Percentiles rank a stretch among this genome's conserved stretches.
Conservation (phyloP, 345 rosid species). For the Lenwebbia sp. region DNA sequence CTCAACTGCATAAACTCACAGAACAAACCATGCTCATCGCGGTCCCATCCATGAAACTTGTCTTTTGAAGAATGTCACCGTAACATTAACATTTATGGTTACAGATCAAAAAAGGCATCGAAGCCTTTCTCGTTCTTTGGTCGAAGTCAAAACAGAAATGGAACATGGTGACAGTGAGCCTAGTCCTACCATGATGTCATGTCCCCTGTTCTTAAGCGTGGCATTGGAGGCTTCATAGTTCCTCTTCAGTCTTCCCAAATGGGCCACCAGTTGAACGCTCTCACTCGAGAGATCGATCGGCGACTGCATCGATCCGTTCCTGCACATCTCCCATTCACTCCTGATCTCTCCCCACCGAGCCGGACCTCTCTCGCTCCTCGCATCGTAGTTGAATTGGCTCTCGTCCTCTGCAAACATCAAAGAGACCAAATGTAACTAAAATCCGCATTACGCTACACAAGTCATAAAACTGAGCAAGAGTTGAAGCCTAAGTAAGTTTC, state of each 20-base stretch:
- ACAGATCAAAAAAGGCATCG: not conserved
- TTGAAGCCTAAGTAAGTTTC: not conserved
- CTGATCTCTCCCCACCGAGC: slow-evolving; percentile 57
- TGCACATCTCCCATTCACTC: slow-evolving; percentile 48
- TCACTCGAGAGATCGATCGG: slow-evolving; percentile 59
- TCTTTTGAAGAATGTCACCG: not conserved
- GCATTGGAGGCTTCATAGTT: slow-evolving; percentile 42
- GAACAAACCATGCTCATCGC: not conserved
- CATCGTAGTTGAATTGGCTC: slow-evolving; percentile 38
- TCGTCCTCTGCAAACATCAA: slow-evolving; percentile 49
- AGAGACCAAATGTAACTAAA: not conserved
- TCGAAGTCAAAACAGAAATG: not conserved
- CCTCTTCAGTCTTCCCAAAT: slow-evolving; percentile 37
- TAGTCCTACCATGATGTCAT: slow-evolving; percentile 62
- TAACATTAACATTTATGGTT: not conserved
- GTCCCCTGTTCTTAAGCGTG: slow-evolving; percentile 72
- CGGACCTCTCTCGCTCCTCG: slow-evolving; percentile 36
- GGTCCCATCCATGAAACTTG: not conserved
- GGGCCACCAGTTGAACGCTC: slow-evolving; percentile 39
- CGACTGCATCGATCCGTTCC: slow-evolving; percentile 71
- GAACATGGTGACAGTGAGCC: not conserved
- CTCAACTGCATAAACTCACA: slow-evolving; percentile 26
- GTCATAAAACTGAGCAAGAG: not conserved
- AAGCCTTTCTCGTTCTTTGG: not conserved
- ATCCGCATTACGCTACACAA: not conserved